A percentile compares a stretch with the other conserved stretches of the same genome.
phyloP scores from a whole-genome alignment of 2,329 filamentous ascomycete species.

The Neospermospora avenae region DNA sequence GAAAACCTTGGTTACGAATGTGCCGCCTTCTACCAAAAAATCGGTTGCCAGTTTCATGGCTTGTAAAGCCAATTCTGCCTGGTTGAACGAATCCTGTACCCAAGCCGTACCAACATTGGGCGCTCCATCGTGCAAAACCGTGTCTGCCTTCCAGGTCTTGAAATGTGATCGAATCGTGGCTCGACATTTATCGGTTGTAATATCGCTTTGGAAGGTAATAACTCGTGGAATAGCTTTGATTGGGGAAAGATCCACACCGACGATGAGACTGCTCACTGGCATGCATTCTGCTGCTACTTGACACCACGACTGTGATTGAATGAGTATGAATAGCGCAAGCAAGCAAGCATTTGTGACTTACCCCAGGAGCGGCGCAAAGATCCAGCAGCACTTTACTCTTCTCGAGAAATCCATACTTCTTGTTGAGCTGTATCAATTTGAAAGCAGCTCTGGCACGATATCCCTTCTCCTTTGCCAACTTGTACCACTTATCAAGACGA shows the following conservation, averaged over 20 bases:
- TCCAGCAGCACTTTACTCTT: constrained; percentile 95
- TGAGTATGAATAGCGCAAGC: constrained; percentile 21
- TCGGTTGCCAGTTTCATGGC: constrained; percentile 92
- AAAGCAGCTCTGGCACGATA: constrained; percentile 95
- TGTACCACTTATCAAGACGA: constrained; percentile 98
- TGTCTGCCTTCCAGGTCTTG: constrained; percentile 95
- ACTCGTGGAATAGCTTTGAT: constrained; percentile 94
- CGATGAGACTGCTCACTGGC: constrained; percentile 83
- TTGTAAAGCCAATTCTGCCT: constrained; percentile 88
- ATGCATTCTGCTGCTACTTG: constrained; percentile 95
- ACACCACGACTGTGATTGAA: constrained; percentile 72
- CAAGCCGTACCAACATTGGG: constrained; percentile 97
- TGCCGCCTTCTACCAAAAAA: constrained; percentile 84
- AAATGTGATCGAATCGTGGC: constrained; percentile 84
- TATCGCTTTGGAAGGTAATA: constrained; percentile 96
- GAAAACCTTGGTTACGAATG: constrained; percentile 97
- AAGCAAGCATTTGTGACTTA: constrained; percentile 45
- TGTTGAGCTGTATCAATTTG: constrained; percentile 97
- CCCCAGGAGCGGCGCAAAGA: constrained; percentile 94
- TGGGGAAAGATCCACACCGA: constrained; percentile 90
- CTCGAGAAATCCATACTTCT: constrained; percentile 97
- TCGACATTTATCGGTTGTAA: constrained; percentile 94
- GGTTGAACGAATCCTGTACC: constrained; percentile 97
- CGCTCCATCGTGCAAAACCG: constrained; percentile 92
- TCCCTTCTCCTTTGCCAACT: constrained; percentile 95